These are phyloP conservation scores for Rhododendron ovatum DNA, from an alignment of 148 eudicot genomes.

Conservation along the genomic window DNA sequence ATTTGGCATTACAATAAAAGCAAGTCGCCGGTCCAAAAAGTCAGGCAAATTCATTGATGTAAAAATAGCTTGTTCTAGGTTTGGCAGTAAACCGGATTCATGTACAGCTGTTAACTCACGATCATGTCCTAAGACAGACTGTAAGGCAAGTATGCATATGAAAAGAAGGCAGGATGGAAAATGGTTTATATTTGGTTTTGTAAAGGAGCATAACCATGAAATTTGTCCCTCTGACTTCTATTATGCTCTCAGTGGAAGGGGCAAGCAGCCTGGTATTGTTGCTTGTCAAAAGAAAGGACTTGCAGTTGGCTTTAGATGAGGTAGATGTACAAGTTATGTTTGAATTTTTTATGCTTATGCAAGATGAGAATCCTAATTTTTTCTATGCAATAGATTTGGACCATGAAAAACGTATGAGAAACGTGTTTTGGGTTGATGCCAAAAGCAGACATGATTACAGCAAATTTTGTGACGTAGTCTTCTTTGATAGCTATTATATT, in stretches of 20 bases:
- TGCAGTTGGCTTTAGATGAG: constrained; percentile 22
- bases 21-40: constrained; percentile 33
- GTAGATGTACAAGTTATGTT: constrained; percentile 21
- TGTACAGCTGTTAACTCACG: constrained; percentile 18
- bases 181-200: constrained; percentile 32
- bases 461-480: constrained; percentile 24
- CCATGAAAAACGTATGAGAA: constrained; percentile 19
- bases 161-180: constrained; percentile 39
- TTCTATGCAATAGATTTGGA: constrained; percentile 31
- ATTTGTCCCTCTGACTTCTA: constrained; percentile 18
- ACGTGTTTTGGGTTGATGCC: constrained; percentile 31
- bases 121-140: constrained; percentile 33
- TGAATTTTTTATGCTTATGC: constrained; percentile 24
- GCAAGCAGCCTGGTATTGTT: constrained; percentile 1
- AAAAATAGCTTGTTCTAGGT: constrained; percentile 34
- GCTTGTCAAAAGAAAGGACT: constrained; percentile 16
- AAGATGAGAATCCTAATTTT: constrained; percentile 25
- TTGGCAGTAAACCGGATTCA: constrained; percentile 31
- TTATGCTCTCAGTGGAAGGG: constrained; percentile 3
- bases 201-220: constrained; percentile 41
- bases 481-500: constrained; percentile 22
- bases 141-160: constrained; percentile 39
- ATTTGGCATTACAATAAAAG: constrained; percentile 34
- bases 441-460: constrained; percentile 26
- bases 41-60: constrained; percentile 39